Evolutionary conservation across 1,284 basidiomycete genomes (phyloP).

Genomic region (Phlebopus sp.): DNA sequence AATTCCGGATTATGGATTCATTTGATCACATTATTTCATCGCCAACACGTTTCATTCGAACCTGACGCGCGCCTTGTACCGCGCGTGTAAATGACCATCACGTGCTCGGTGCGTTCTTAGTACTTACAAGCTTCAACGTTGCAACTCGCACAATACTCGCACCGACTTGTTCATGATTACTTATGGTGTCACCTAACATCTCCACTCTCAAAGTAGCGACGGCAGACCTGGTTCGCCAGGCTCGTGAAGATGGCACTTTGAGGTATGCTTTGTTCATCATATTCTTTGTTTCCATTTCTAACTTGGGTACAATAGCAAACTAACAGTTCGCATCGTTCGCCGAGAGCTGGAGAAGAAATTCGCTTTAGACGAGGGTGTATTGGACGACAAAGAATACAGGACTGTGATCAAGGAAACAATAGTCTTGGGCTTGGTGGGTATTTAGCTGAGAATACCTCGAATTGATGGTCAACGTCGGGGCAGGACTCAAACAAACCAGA

Average conservation of each 20-base stretch:
- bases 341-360: conserved; percentile 42
- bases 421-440: conserved; percentile 39
- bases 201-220: conserved; percentile 23
- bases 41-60: too few relatives aligned
- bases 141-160: too few relatives aligned
- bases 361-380: conserved; percentile 37
- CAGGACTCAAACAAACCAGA: conserved; percentile 4
- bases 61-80: too few relatives aligned
- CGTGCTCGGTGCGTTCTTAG: too few relatives aligned
- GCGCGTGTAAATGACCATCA: too few relatives aligned
- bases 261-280: conserved; percentile 18
- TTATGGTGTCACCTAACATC: conserved; percentile 9
- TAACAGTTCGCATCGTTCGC: conserved; percentile 50
- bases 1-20: too few relatives aligned
- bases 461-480: conserved; percentile 4
- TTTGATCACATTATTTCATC: too few relatives aligned
- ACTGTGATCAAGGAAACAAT: conserved; percentile 41
- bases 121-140: too few relatives aligned
- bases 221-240: conserved; percentile 21
- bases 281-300: background rate
- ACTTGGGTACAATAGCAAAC: conserved; percentile 31
- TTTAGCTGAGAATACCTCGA: background rate
- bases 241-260: conserved; percentile 21
- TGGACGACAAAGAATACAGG: conserved; percentile 45
- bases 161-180: too few relatives aligned